A percentile compares a stretch with the other conserved stretches of the same genome.
Conservation (phyloP, 1,284 basidiomycete species). For the Ustilago crameri region DNA sequence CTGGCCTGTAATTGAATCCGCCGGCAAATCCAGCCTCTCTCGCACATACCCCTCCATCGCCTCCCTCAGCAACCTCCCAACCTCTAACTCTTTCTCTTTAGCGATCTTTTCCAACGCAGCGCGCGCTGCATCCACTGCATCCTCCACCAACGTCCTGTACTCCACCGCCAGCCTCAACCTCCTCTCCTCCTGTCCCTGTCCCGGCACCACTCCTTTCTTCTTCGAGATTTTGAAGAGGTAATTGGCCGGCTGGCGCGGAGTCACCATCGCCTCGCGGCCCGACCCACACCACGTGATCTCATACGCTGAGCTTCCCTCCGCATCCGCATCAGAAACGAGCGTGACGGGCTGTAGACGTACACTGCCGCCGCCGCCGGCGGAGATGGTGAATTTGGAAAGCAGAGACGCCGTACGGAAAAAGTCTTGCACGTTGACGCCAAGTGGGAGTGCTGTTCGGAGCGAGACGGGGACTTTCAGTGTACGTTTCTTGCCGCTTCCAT, state of each 20-base stretch:
- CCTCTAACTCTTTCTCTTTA: not conserved
- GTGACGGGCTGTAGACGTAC: slow-evolving; percentile 37
- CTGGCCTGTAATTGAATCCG: slow-evolving; percentile 36
- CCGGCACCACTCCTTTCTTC: too few relatives aligned
- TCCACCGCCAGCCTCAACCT: slow-evolving; percentile 43
- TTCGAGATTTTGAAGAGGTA: slow-evolving; percentile 55
- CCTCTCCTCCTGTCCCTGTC: not conserved
- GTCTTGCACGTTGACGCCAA: slow-evolving; percentile 67
- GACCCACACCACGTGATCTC: slow-evolving; percentile 12
- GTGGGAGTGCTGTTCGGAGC: slow-evolving; percentile 50
- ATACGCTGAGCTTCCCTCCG: slow-evolving; percentile 2
- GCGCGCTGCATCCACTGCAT: slow-evolving; percentile 24
- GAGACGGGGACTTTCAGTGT: slow-evolving; percentile 15
- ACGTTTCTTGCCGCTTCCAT: slow-evolving; percentile 18
- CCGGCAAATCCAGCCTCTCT: slow-evolving; percentile 38
- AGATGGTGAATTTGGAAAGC: slow-evolving; percentile 60
- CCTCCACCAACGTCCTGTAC: slow-evolving; percentile 55
- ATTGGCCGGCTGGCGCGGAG: slow-evolving; percentile 54
- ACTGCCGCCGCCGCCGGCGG: slow-evolving; percentile 35
- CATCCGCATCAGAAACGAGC: slow-evolving; percentile 30
- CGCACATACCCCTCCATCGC: slow-evolving; percentile 26
- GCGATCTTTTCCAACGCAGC: slow-evolving; percentile 10
- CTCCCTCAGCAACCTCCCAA: slow-evolving; percentile 20
- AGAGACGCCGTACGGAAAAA: slow-evolving; percentile 57
- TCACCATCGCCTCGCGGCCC: slow-evolving; percentile 31